Base-by-base conservation (phyloP, 1,284 basidiomycete species). In the Volvariella surrecta region DNA sequence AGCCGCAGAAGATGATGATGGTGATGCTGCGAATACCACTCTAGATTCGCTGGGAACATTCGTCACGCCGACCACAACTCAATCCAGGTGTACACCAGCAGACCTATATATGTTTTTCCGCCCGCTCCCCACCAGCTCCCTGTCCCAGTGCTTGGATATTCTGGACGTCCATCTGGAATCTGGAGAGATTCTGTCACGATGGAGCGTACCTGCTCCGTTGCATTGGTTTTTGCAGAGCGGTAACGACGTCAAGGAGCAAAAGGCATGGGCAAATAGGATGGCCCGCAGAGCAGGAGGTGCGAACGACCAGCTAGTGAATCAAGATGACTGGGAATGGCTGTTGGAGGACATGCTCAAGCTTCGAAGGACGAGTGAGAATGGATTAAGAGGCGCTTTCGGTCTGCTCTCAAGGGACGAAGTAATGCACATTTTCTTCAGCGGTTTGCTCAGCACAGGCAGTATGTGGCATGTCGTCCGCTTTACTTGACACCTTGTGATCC, bases 91-190 rank as follows among this genome's bases (percentile, higher is more conserved):
- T 53, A 71, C 77, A 6, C 66, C 90, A 4, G 66, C 74, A n/a
- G 88, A 93, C 49, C 68, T 95, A 4, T 67, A 86, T 49, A 51
- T 82, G n/a, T 90, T 92, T 67, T 90, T 91, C 68, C 72, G 76
- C 46, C 83, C 89, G 13, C 69, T 95, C 10, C 78, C 82, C 0
- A 64, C 81, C 16, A 63, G 76, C 3, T 80, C 86, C 0, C 67
- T 96, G 3, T 92, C 90, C 0, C 75, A 79, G 39, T 80, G 84
- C 4, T 73, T 97, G 24, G 93, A 97, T 58, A 79, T 92, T 39
- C 73, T 96, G 39, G 93, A 97, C 60, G 77, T 94, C 1, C 92
- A 96, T 59, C 73, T 97, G n/a, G 89, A 93, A 57, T 85, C 86
- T 0, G 92, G 89, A 11, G 93, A 96, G 63, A 89, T 91, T 39